phyloP scores from a whole-genome alignment of 176 grass and related monocot species.

The Pontederia paniculata region DNA sequence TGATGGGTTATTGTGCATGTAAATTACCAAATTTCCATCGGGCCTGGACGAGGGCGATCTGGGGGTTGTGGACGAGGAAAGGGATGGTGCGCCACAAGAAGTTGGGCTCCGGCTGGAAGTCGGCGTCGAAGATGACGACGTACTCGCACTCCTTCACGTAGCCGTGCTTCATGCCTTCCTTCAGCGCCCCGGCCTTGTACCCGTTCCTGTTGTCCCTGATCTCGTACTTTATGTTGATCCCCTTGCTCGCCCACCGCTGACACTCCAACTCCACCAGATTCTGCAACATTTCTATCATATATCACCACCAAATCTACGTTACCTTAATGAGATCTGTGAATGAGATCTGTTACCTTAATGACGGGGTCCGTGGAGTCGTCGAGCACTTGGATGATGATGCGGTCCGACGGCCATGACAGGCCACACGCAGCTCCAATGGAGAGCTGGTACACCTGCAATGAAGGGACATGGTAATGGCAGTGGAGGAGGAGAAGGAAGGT shows the following conservation, averaged over 20 bases:
- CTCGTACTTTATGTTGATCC: conserved; percentile 87
- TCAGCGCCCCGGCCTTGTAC: conserved; percentile 80
- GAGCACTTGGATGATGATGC: conserved; percentile 13
- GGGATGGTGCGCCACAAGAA: conserved; percentile 67
- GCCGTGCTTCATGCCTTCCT: conserved; percentile 60
- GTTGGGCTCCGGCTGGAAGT: conserved; percentile 83
- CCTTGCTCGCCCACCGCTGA: conserved; percentile 77
- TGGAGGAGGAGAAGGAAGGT: background rate
- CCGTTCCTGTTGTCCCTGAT: conserved; percentile 62
- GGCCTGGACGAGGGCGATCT: conserved; percentile 62
- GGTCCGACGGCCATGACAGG: conserved; percentile 5
- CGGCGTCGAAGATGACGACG: conserved; percentile 77
- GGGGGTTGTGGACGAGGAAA: conserved; percentile 59
- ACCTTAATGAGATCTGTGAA: no score
- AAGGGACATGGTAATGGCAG: background rate
- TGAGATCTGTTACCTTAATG: background rate
- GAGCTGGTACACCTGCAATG: background rate
- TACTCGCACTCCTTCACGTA: conserved; percentile 75
- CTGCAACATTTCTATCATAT: conserved; percentile 13
- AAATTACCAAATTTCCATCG: conserved; percentile 59
- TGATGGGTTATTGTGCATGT: background rate
- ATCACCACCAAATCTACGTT: background rate
- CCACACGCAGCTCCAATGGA: conserved; percentile 3
- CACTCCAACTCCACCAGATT: conserved; percentile 74
- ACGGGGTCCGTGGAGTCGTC: conserved; percentile 5